Evolutionary conservation across 805 yeast genomes (phyloP).

Genomic region (Candida sanyiensis): DNA sequence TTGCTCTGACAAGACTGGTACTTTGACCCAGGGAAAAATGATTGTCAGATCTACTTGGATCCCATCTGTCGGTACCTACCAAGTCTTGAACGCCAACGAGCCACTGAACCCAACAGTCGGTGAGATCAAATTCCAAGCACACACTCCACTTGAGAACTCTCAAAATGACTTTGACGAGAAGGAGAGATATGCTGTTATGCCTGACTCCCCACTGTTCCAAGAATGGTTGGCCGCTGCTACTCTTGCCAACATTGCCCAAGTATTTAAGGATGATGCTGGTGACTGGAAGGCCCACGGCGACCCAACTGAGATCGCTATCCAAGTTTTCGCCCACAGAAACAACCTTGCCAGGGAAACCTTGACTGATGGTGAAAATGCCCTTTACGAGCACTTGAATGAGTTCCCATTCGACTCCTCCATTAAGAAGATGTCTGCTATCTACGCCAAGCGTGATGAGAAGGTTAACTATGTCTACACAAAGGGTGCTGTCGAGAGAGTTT

Average conservation of each 20-base stretch:
- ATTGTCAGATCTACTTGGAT: constrained; percentile 65
- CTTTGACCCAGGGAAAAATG: constrained; percentile 78
- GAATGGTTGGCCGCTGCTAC: constrained; percentile 64
- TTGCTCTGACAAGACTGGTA: constrained; percentile 81
- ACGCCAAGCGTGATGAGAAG: constrained; percentile 30
- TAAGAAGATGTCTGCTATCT: constrained; percentile 67
- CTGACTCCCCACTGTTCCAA: constrained; percentile 13
- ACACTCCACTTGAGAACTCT: constrained; percentile 19
- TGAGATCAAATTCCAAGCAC: constrained; percentile 23
- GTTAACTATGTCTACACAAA: constrained; percentile 44
- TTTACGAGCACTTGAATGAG: constrained; percentile 45
- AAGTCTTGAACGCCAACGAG: constrained; percentile 49
- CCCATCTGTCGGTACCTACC: constrained; percentile 54
- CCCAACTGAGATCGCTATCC: constrained; percentile 86
- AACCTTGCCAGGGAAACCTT: constrained; percentile 41
- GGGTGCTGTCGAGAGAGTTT: constrained; percentile 73
- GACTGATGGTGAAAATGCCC: constrained; percentile 31
- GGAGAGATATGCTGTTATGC: constrained; percentile 6
- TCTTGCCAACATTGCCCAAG: constrained; percentile 72
- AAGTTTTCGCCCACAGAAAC: constrained; percentile 63
- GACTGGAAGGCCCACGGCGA: constrained; percentile 81
- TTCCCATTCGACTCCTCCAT: constrained; percentile 72
- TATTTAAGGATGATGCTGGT: constrained; percentile 41
- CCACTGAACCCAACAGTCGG: constrained; percentile 65
- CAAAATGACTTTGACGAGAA: constrained; percentile 18